Conservation (phyloP, 305 asterid genomes). For the Fraxinus floribunda region DNA sequence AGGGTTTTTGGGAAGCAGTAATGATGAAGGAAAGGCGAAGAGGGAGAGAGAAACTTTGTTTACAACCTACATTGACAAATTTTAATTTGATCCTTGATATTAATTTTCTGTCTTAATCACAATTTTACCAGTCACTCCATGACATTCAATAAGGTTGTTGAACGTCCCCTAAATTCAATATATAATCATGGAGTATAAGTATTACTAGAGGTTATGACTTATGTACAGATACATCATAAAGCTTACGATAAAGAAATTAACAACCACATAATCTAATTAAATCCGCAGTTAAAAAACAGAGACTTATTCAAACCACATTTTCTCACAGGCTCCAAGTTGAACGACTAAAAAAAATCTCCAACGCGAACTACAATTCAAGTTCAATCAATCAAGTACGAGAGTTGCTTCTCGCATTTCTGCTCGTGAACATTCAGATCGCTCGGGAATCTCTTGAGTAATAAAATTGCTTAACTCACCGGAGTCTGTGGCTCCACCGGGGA, state of each 20-base stretch:
- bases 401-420: conserved; percentile 7
- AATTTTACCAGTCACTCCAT: neutral
- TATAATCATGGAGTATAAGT: neutral
- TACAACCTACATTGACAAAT: neutral
- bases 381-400: conserved; percentile 19
- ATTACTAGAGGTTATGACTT: neutral
- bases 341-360: neutral
- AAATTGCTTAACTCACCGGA: conserved; percentile 50
- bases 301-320: conserved; percentile 10
- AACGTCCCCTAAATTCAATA: conserved; percentile 16
- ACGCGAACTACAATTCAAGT: conserved; percentile 15
- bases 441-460: conserved; percentile 7
- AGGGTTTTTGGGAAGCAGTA: neutral
- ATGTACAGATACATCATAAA: conserved; percentile 7
- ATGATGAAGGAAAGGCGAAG: neutral
- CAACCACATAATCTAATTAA: neutral
- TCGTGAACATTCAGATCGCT: conserved; percentile 38
- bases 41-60: neutral
- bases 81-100: neutral
- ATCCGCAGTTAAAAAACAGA: conserved; percentile 14
- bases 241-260: neutral
- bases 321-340: conserved; percentile 14
- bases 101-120: conserved; percentile 6
- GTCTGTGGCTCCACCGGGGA: conserved; percentile 45
- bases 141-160: neutral